Percentiles rank a stretch among this genome's conserved stretches.
Conservation (phyloP, 1,284 basidiomycete genomes). For the Kalmanozyma brasiliensis region DNA sequence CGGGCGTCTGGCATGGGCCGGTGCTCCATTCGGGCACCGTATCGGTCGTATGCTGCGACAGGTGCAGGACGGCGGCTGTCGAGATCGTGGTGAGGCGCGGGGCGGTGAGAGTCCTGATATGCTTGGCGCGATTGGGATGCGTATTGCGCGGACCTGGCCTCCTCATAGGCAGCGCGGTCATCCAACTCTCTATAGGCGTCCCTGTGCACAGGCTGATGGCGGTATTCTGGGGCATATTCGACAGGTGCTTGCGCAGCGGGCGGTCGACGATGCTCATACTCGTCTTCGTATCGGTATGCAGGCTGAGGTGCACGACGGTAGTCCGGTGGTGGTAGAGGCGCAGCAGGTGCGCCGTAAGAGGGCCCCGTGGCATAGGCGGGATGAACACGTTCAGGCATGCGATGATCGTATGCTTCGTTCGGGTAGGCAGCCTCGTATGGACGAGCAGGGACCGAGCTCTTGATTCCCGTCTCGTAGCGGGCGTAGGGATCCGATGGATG, state of each 20-base stretch:
- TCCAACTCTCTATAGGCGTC: conserved; percentile 19
- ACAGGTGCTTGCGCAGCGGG: conserved; percentile 11
- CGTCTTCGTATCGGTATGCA: conserved; percentile 28
- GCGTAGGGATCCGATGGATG: conserved; percentile 26
- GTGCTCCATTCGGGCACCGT: conserved; percentile 23
- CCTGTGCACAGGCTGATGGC: conserved; percentile 22
- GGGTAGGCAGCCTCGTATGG: conserved; percentile 19
- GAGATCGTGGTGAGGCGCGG: conserved; percentile 16
- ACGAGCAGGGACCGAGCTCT: conserved; percentile 22
- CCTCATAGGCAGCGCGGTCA: conserved; percentile 20
- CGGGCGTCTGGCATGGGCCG: conserved; percentile 10
- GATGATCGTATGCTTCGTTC: conserved; percentile 27
- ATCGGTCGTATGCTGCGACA: conserved; percentile 19
- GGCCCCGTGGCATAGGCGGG: conserved; percentile 34
- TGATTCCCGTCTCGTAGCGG: conserved; percentile 27
- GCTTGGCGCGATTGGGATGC: conserved; percentile 23
- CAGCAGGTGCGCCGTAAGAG: conserved; percentile 25
- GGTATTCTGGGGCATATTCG: conserved; percentile 22
- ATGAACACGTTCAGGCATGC: conserved; percentile 33
- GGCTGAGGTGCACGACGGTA: conserved; percentile 28
- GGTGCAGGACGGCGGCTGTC: conserved; percentile 27
- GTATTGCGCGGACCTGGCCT: conserved; percentile 19
- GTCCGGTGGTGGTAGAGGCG: conserved; percentile 21
- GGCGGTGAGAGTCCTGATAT: conserved; percentile 12
- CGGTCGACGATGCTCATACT: conserved; percentile 16